Conservation (phyloP, 1,284 basidiomycete species). For the Ustilago shanxiensis region DNA sequence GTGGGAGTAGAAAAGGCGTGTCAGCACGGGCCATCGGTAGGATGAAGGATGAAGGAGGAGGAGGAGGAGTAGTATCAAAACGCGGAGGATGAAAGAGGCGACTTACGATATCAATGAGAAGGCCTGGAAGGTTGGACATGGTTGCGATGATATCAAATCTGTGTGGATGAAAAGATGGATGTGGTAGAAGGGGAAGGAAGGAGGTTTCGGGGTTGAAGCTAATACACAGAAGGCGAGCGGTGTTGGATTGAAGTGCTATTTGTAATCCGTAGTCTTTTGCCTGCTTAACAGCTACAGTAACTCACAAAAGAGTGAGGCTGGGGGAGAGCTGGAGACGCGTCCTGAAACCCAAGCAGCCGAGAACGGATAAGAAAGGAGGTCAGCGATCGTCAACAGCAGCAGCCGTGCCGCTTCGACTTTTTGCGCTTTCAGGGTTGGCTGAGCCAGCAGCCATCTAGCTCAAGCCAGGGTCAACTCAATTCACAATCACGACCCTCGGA, state of each 20-base stretch:
- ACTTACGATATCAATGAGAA: conserved; percentile 57
- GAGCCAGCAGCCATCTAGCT: too few relatives aligned
- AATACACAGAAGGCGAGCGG: too few relatives aligned
- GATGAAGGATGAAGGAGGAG: too few relatives aligned
- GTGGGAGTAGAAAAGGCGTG: background rate
- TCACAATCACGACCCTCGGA: background rate
- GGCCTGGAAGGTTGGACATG: conserved; percentile 57
- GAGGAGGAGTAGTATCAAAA: background rate
- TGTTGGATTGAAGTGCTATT: too few relatives aligned
- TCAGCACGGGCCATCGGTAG: conserved; percentile 1
- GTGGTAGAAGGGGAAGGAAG: conserved; percentile 13
- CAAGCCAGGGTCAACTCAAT: background rate
- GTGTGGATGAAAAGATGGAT: conserved; percentile 6
- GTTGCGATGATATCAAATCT: conserved; percentile 2
- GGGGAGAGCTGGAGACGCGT: too few relatives aligned
- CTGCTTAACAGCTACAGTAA: too few relatives aligned
- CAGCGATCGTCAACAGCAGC: conserved; percentile 5
- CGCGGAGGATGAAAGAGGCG: background rate
- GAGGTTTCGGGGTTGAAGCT: background rate
- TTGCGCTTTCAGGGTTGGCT: too few relatives aligned
- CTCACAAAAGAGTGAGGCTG: too few relatives aligned
- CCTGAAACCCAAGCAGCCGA: too few relatives aligned
- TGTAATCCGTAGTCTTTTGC: too few relatives aligned
- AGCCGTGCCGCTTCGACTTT: too few relatives aligned
- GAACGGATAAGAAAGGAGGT: too few relatives aligned